Evolutionary conservation across 78 protist genomes (phyloP).

Genomic region (Speleostelium caveatum): DNA sequence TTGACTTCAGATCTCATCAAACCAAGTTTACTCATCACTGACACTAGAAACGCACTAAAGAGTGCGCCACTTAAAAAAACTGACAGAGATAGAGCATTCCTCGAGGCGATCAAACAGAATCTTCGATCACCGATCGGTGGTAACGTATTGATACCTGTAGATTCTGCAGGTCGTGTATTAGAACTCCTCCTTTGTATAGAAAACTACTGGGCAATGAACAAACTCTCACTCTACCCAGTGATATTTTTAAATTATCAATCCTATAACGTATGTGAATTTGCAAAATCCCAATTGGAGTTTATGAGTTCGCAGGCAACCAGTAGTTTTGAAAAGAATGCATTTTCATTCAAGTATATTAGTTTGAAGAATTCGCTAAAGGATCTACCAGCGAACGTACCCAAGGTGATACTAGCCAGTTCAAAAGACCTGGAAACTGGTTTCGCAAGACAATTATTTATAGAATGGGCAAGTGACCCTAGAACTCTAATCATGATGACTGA

Average conservation of each 20-base stretch:
- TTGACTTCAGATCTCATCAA: slow-evolving; percentile 30
- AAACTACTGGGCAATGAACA: slow-evolving; percentile 62
- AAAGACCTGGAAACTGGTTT: slow-evolving; percentile 66
- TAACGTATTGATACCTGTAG: slow-evolving; percentile 88
- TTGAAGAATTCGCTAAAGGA: slow-evolving; percentile 14
- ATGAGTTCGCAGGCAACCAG: slow-evolving; percentile 72
- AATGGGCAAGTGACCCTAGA: slow-evolving; percentile 45
- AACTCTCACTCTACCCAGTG: slow-evolving; percentile 44
- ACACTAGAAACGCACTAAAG: slow-evolving; percentile 43
- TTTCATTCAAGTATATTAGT: slow-evolving; percentile 49
- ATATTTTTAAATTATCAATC: slow-evolving; percentile 60
- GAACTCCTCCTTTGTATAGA: slow-evolving; percentile 85
- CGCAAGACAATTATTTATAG: slow-evolving; percentile 52
- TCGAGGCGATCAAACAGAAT: slow-evolving; percentile 19
- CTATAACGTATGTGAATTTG: slow-evolving; percentile 76
- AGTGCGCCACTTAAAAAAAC: slow-evolving; percentile 29
- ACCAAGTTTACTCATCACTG: slow-evolving; percentile 92
- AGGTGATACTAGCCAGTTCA: slow-evolving; percentile 41
- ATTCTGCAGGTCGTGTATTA: slow-evolving; percentile 86
- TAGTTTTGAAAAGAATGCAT: slow-evolving; percentile 42
- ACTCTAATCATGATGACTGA: slow-evolving; percentile 60
- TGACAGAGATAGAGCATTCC: slow-evolving; percentile 39
- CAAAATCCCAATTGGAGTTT: slow-evolving; percentile 88
- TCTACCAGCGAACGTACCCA: neutral
- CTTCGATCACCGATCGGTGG: slow-evolving; percentile 86